phyloP scores from a whole-genome alignment of 2,329 filamentous ascomycete species.

The Penicillium brasilianum region DNA sequence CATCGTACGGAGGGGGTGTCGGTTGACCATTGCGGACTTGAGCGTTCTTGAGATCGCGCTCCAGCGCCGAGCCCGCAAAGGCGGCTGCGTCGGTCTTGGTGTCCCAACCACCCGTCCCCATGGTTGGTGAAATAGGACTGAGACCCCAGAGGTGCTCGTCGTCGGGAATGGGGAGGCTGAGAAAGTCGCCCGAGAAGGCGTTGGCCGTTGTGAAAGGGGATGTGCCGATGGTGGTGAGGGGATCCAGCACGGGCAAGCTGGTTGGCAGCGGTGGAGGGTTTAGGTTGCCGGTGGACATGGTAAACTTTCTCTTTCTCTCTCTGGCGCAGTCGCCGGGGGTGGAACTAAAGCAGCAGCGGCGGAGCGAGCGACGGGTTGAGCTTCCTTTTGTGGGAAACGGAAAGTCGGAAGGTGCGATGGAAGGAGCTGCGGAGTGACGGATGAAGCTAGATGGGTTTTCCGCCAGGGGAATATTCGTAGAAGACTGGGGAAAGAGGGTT shows the following conservation, averaged over 20 bases:
- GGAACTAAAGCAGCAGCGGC: background rate
- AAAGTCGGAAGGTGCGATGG: slow-evolving; percentile 2
- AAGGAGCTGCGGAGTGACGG: background rate
- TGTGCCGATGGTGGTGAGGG: slow-evolving; percentile 14
- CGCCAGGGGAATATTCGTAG: background rate
- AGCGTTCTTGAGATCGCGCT: slow-evolving; percentile 40
- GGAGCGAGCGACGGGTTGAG: background rate
- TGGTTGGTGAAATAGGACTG: slow-evolving; percentile 36
- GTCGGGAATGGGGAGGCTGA: slow-evolving; percentile 36
- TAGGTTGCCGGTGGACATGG: slow-evolving; percentile 26
- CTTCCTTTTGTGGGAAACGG: background rate
- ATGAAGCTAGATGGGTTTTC: slow-evolving; percentile 2
- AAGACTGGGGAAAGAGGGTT: background rate
- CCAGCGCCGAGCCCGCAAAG: slow-evolving; percentile 34
- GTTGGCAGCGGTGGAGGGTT: slow-evolving; percentile 18
- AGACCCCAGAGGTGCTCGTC: slow-evolving; percentile 41
- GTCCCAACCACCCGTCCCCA: slow-evolving; percentile 32
- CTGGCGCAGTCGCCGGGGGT: slow-evolving; percentile 3
- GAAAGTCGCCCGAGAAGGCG: slow-evolving; percentile 36
- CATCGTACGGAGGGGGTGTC: slow-evolving; percentile 43
- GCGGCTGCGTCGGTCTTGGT: slow-evolving; percentile 30
- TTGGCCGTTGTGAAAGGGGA: slow-evolving; percentile 27
- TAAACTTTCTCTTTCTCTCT: background rate
- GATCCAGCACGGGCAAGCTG: slow-evolving; percentile 16
- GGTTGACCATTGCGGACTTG: slow-evolving; percentile 48